Evolutionary conservation across 2,329 filamentous ascomycete species (phyloP), one percentile per base, ranked within the genome.

Genomic region (Trichoderma guizhouense): DNA sequence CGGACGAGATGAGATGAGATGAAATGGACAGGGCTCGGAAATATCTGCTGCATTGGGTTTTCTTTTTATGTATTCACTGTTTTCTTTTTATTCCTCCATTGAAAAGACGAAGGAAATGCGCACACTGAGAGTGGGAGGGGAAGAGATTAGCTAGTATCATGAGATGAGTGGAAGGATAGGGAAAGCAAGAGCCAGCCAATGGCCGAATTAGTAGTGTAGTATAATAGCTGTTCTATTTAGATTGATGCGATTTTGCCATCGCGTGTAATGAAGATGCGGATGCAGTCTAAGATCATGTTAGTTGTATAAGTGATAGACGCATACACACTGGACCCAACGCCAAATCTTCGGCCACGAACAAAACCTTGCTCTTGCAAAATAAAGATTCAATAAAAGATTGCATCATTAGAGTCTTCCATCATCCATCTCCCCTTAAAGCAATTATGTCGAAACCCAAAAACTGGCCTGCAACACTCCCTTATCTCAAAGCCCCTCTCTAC

Each of bases 391-490:
- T 11, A 11, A 11, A 58, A 43, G 11, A 32, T 63, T 30, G 3
- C 8, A 47, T 15, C 24, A 14, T 14, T 5, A 5, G 4, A 28
- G 1, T 26, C 26, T 21, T 14, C 1, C 8, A 64, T 7, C 34
- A 2, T 18, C 7, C 24, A n/a, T 30, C 15, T 30, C 32, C 7
- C 36, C 14, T 2, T 28, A 3, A 43, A 30, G 5, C 24, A 43
- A 57, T 21, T 73, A 82, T 81, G 81, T 76, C 76, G 18, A 79
- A 77, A 28, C 88, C 88, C 3, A 86, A 85, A 74, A 89, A 90
- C 79, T 91, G 90, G 90, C 88, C 89, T 0, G 47, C 80, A 5
- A 67, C 80, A 11, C 75, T 90, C 2, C 82, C 83, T 2, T 91
- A 90, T 76, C 84, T 91, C 62, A 82, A 80, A 2, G 75, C 80